A percentile compares a stretch with the other conserved stretches of the same genome.
phyloP scores from a whole-genome alignment of 306 rosid genomes.

The Sphenostylis stenocarpa region DNA sequence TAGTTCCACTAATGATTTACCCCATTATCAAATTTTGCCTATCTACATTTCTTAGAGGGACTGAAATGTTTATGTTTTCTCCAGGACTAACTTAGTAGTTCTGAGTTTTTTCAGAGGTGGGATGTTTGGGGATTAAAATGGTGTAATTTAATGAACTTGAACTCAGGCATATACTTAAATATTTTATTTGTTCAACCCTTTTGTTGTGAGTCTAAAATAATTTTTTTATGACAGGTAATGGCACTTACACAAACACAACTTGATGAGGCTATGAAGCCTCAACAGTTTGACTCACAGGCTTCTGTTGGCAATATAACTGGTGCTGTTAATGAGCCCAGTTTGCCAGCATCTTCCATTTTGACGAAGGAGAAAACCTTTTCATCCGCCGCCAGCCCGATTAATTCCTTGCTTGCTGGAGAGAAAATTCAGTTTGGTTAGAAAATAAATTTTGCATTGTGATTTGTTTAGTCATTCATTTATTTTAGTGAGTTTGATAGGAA shows the following conservation, averaged over 20 bases:
- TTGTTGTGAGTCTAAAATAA: slow-evolving; percentile 24
- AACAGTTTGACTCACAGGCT: slow-evolving; percentile 69
- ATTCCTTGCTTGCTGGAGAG: slow-evolving; percentile 96
- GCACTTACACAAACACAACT: slow-evolving; percentile 88
- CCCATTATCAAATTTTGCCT: neutral
- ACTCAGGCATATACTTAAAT: neutral
- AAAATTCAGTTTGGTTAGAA: slow-evolving; percentile 96
- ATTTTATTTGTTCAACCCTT: neutral
- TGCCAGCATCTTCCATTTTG: slow-evolving; percentile 75
- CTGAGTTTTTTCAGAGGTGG: neutral
- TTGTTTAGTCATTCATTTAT: slow-evolving; percentile 20
- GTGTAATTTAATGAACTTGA: neutral
- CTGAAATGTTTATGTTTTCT: neutral
- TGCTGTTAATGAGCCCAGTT: slow-evolving; percentile 56
- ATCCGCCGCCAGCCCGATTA: slow-evolving; percentile 73
- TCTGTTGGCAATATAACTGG: slow-evolving; percentile 58
- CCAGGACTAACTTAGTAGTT: neutral
- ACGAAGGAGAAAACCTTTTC: slow-evolving; percentile 66
- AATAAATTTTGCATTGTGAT: neutral
- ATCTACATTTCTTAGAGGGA: neutral
- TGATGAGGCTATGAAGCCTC: slow-evolving; percentile 94
- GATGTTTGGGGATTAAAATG: neutral
- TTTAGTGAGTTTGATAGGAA: neutral
- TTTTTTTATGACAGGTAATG: slow-evolving; percentile 70
- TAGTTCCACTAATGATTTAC: neutral